Base-by-base conservation (phyloP, 2,329 filamentous ascomycete species). In the Scorias spongiosa region DNA sequence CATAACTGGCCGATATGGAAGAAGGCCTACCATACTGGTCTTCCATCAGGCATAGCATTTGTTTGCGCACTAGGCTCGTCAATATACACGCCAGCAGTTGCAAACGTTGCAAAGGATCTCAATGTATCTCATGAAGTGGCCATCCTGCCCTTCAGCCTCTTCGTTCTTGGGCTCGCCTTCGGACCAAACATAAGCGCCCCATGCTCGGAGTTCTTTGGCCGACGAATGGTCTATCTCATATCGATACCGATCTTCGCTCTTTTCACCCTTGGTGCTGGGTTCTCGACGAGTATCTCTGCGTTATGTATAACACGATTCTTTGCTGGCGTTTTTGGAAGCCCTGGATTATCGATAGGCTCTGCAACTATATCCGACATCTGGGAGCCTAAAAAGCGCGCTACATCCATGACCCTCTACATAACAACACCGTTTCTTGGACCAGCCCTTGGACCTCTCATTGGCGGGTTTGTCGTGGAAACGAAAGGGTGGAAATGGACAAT, bases 161-260 rank as follows among this genome's bases (percentile, higher is more conserved):
- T 59, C 45, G 57, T 60, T 3, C 46, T 57, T 8, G 57, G 57
- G 2, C 59, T 59, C 28, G 54, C 53, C 8, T 43, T 55, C 17
- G 52, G 53, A 4, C 55, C 55, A 2, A 56, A 57, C 51, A 50
- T 51, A 18, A 57, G 58, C 46, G 76, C 76, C 0, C 78, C 79
- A 0, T 49, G 81, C 10, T 75, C 70, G 10, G 78, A 82, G 55
- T 61, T 74, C 2, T 74, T 67, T 47, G 74, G 74, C 2, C 65
- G 74, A 11, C 65, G 63, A 48, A 49, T 55, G 3, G 70, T 71
- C 1, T 55, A 76, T 5, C 68, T 74, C 54, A 50, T 66, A 15
- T 71, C 70, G 0, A 49, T 59, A 9, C 72, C 73, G 4, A 46
- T 67, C 37, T 75, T 75, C 48, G 63, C 65, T 2, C 67, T 76